Conservation (phyloP, 345 rosid species). For the Nasturtium officinale region DNA sequence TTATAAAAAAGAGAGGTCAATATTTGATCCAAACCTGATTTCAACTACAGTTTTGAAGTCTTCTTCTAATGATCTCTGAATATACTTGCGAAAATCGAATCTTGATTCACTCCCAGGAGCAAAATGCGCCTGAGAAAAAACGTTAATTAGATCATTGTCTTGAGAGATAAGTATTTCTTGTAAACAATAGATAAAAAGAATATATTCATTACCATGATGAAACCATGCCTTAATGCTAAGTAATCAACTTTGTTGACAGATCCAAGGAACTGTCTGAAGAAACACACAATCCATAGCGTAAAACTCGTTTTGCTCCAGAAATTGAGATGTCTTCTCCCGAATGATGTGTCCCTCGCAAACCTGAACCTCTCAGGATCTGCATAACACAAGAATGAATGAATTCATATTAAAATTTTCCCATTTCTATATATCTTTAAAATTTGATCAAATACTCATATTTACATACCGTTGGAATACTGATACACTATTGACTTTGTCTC, state of each 20-base stretch:
- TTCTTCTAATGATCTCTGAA: constrained; percentile 70
- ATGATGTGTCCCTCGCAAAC: constrained; percentile 91
- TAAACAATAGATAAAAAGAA: neutral
- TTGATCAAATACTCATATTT: neutral
- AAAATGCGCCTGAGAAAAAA: constrained; percentile 64
- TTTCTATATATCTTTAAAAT: neutral
- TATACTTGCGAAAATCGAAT: constrained; percentile 77
- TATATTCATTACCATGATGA: constrained; percentile 54
- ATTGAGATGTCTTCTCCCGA: constrained; percentile 81
- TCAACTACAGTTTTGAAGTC: constrained; percentile 70
- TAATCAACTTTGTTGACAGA: constrained; percentile 79
- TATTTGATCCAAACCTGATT: constrained; percentile 52
- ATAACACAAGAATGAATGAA: neutral
- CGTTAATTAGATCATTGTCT: constrained; percentile 5
- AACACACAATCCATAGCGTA: constrained; percentile 70
- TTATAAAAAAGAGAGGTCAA: neutral
- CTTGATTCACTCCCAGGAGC: constrained; percentile 46
- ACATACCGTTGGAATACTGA: constrained; percentile 68
- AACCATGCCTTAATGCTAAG: constrained; percentile 78
- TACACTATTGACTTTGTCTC: constrained; percentile 83
- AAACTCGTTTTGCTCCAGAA: constrained; percentile 74
- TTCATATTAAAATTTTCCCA: neutral
- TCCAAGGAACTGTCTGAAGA: constrained; percentile 67
- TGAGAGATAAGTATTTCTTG: neutral
- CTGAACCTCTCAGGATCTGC: constrained; percentile 96